Evolutionary conservation across 2,329 filamentous ascomycete genomes (phyloP).

Genomic region (Lasiodiplodia sp.): DNA sequence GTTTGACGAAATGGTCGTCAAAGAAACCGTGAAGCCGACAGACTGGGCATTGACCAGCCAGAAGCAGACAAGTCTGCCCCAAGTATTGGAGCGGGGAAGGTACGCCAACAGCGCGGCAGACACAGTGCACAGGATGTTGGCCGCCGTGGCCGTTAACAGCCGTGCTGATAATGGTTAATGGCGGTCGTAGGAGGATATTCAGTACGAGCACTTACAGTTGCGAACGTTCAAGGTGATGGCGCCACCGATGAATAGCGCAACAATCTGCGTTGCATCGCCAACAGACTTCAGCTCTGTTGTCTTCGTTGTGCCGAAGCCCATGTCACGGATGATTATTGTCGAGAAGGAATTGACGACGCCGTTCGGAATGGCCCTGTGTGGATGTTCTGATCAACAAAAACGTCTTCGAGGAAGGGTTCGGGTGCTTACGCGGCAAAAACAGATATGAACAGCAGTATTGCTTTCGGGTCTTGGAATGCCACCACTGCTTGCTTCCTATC

Average conservation of each 20-base stretch:
- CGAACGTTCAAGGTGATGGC: constrained; percentile 46
- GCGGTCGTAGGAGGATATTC: too few species aligned
- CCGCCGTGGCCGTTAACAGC: constrained; percentile 38
- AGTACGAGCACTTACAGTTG: constrained; percentile 34
- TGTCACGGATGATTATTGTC: constrained; percentile 45
- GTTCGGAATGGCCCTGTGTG: constrained; percentile 41
- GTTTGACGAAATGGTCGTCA: constrained; percentile 47
- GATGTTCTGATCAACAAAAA: too few species aligned
- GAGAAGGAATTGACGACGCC: constrained; percentile 49
- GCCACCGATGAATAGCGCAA: constrained; percentile 47
- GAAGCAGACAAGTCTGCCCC: constrained; percentile 46
- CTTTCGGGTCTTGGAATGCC: constrained; percentile 43
- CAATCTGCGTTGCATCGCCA: constrained; percentile 48
- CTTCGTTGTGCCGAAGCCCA: constrained; percentile 45
- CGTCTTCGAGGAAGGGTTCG: not conserved
- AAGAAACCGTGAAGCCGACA: constrained; percentile 47
- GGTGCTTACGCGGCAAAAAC: not conserved
- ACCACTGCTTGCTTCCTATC: constrained; percentile 39
- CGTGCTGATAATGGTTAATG: not conserved
- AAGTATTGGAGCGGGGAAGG: constrained; percentile 44
- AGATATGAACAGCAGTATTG: constrained; percentile 13
- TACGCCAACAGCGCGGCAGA: constrained; percentile 46
- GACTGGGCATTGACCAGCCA: constrained; percentile 50
- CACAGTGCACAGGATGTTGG: constrained; percentile 47
- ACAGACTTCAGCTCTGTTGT: constrained; percentile 48